Base-by-base conservation (phyloP, 1,284 basidiomycete genomes). In the Peniophora sp. region DNA sequence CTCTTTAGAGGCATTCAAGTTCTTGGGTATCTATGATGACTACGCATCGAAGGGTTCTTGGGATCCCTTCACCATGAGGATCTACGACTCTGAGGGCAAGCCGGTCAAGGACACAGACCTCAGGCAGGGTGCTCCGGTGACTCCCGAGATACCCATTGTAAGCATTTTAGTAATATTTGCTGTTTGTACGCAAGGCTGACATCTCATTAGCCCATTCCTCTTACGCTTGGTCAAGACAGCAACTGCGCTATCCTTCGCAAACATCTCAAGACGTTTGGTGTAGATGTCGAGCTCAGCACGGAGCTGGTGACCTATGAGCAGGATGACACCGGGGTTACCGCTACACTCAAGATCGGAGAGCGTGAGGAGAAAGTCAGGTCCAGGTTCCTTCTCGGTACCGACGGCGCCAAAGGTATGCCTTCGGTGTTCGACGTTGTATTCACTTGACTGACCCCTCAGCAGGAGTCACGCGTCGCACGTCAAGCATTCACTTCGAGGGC, bases 101-200 rank as follows among this genome's bases (percentile, higher is more conserved):
- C 19, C 44, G 23, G 12, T 32, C 19, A n/a, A 10, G 14, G 39
- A 44, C 3, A 22, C 36, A 55, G 51, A 19, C n/a, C n/a, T 34
- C 35, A 32, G 27, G 5, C 6, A 32, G 27, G 36, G 22, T 50
- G 61, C 58, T 2, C 61, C 62, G 0, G 55, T 52, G 32, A 48
- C 49, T 16, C 63, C 63, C 1, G 54, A 58, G 44, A 60, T 61
- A 38, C 45, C 58, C 10, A 3, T 16, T 6, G 19, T 24, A 32
- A 36, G 12, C 34, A 3, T 25, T 39, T 11, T 34, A 2, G 50
- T n/a, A 52, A 45, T 43, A 23, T 39, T 14, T 48, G 34, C 25
- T 35, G 10, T 39, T 57, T 55, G 25, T 45, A 12, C 51, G 53
- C 36, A 39, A 53, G 0, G 22, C n/a, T 17, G n/a, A 25, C 3